Evolutionary conservation across 1,284 basidiomycete genomes (phyloP), one percentile per base, ranked within the genome.

Genomic region (Sanguinoderma infundibulare): DNA sequence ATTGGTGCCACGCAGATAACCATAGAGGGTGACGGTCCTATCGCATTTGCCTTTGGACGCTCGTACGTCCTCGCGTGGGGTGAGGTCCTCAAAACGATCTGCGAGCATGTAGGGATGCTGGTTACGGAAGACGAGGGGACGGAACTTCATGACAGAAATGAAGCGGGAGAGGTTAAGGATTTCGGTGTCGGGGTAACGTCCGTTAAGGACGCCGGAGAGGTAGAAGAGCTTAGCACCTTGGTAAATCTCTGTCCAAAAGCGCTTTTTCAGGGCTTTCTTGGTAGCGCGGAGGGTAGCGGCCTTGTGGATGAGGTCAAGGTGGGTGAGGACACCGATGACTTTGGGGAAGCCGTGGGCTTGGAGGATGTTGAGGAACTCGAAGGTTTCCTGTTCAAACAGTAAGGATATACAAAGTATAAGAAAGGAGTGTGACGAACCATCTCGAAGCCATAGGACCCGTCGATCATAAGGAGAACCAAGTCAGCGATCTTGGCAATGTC

Each of bases 191-290:
- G 98, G 98, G 74, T 99, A 99, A 38, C 98, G 93, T 14, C 97
- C 97, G 70, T 99, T 99, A 69, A 99, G 86, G 47, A 99, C 95
- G 17, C 98, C 98, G 1, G 95, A 97, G 51, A 99, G 90, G 75
- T 98, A 98, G 80, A 99, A 99, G 17, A 99, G 88, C 75, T 98
- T 99, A 50, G 98, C 97, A 53, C 98, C 98, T 74, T 96, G 93
- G 77, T 98, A 98, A 17, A 99, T 98, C 76, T 99, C 98, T 0
- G 97, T 96, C 97, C 98, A 99, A 80, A 99, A 99, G n/a, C 98
- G 93, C 75, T 95, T 97, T 79, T 99, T 99, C 50, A 99, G 86
- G 0, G 90, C 80, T 74, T 98, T 98, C 81, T 99, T 99, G 55
- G 95, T 96, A 53, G 89, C 89, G 63, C 92, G 93, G 53, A 99